phyloP scores from a whole-genome alignment of 1,284 basidiomycete genomes.

The Naganishia sp. region DNA sequence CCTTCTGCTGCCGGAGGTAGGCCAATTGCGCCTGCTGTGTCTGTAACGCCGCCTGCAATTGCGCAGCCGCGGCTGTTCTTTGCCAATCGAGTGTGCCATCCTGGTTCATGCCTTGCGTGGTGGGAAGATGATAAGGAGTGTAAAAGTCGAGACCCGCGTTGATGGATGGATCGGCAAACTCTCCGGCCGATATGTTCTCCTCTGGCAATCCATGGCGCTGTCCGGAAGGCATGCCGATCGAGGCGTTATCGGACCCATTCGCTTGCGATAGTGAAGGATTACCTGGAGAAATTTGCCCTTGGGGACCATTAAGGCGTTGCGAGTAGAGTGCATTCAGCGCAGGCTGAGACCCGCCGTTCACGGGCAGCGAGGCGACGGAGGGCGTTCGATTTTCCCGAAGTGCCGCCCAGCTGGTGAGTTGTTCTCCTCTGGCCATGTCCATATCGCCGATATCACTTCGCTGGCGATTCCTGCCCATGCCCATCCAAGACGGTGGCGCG shows the following conservation, averaged over 20 bases:
- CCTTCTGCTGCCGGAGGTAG: constrained; percentile 29
- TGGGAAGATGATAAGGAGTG: constrained; percentile 27
- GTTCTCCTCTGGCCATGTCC: constrained; percentile 9
- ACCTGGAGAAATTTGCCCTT: neutral
- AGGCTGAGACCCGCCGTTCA: constrained; percentile 1
- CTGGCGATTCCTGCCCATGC: constrained; percentile 22
- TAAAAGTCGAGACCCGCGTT: constrained; percentile 23
- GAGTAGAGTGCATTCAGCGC: constrained; percentile 14
- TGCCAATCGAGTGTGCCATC: constrained; percentile 32
- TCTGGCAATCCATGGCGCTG: constrained; percentile 18
- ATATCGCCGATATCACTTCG: constrained; percentile 19
- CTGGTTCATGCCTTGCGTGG: constrained; percentile 23
- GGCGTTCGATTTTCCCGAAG: constrained; percentile 12
- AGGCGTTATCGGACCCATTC: neutral
- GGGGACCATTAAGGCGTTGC: constrained; percentile 7
- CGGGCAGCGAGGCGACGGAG: constrained; percentile 3
- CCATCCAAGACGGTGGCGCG: constrained; percentile 20
- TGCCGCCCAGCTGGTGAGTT: constrained; percentile 23
- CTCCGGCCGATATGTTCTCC: constrained; percentile 21
- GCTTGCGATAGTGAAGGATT: neutral
- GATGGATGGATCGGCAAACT: neutral
- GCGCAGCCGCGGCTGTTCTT: constrained; percentile 27
- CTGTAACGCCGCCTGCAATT: constrained; percentile 31
- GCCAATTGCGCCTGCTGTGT: constrained; percentile 32
- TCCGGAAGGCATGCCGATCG: neutral